phyloP scores from a whole-genome alignment of 768 basidiomycete species.

The Tylopilus felleus region DNA sequence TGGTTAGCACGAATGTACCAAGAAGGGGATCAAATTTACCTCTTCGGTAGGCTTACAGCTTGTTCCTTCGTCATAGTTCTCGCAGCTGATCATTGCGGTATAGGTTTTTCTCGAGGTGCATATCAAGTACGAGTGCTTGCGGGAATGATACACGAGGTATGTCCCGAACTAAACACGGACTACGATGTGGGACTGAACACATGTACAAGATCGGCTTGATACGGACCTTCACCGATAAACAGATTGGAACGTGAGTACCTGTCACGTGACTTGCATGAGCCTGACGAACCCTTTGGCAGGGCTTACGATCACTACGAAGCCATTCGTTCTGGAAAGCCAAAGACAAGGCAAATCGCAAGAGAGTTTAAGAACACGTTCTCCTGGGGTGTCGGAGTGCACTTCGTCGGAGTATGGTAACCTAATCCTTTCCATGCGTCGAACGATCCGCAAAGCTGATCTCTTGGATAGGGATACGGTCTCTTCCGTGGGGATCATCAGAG shows the following conservation, averaged over 20 bases:
- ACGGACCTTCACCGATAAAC: conserved; percentile 21
- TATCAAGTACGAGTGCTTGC: conserved; percentile 40
- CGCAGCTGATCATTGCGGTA: neutral
- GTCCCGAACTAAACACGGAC: neutral
- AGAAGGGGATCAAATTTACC: conserved; percentile 33
- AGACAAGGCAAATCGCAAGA: conserved; percentile 11
- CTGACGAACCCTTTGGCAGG: conserved; percentile 1
- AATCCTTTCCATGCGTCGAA: neutral
- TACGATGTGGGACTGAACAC: neutral
- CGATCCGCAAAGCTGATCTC: neutral
- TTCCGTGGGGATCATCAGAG: conserved; percentile 5
- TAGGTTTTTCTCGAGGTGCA: conserved; percentile 44
- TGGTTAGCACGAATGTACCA: conserved; percentile 33
- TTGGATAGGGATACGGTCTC: conserved; percentile 12
- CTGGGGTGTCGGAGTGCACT: conserved; percentile 3
- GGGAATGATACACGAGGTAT: conserved; percentile 39
- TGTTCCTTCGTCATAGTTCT: neutral
- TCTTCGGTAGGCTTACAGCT: conserved; percentile 34
- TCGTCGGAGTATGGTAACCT: conserved; percentile 4
- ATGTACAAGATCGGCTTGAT: conserved; percentile 2
- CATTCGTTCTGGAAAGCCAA: conserved; percentile 10
- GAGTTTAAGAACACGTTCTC: conserved; percentile 42
- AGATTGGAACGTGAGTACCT: conserved; percentile 17
- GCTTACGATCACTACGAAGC: conserved; percentile 14
- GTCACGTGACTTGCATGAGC: neutral